A percentile compares a stretch with the other conserved stretches of the same genome.
Evolutionary conservation across 306 rosid species (phyloP).

Genomic region (Citrullus amarus): DNA sequence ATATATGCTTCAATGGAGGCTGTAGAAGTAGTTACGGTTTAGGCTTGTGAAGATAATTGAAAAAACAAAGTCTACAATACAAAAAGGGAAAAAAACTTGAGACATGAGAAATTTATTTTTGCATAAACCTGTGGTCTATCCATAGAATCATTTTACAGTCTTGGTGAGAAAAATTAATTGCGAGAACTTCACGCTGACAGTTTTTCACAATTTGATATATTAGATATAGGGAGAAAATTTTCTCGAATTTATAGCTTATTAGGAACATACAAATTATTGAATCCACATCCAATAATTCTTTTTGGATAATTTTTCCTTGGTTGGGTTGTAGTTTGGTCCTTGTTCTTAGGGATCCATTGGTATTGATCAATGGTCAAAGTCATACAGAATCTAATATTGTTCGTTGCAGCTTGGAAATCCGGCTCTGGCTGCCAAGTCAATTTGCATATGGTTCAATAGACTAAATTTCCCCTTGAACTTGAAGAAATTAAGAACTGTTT

Average conservation of each 20-base stretch:
- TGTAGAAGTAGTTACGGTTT: neutral
- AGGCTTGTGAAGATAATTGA: too few species aligned
- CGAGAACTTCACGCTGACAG: too few species aligned
- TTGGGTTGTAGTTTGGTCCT: neutral
- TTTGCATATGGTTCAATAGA: neutral
- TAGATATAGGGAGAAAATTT: neutral
- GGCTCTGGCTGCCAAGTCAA: neutral
- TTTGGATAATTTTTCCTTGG: neutral
- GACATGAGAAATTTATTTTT: neutral
- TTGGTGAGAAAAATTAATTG: neutral
- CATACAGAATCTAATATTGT: neutral
- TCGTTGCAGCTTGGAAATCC: neutral
- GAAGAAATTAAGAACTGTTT: neutral
- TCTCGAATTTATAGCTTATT: neutral
- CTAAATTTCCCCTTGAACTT: neutral
- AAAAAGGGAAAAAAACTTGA: neutral
- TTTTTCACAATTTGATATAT: too few species aligned
- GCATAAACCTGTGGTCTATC: neutral
- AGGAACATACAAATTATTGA: neutral
- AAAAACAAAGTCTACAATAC: too few species aligned
- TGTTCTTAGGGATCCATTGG: neutral
- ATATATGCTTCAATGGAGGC: neutral
- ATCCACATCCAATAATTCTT: too few species aligned
- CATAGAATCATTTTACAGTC: neutral
- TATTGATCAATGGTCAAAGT: neutral